A percentile compares a stretch with the other conserved stretches of the same genome.
Conservation (phyloP, 805 yeast genomes). For the Candida succiphila region DNA sequence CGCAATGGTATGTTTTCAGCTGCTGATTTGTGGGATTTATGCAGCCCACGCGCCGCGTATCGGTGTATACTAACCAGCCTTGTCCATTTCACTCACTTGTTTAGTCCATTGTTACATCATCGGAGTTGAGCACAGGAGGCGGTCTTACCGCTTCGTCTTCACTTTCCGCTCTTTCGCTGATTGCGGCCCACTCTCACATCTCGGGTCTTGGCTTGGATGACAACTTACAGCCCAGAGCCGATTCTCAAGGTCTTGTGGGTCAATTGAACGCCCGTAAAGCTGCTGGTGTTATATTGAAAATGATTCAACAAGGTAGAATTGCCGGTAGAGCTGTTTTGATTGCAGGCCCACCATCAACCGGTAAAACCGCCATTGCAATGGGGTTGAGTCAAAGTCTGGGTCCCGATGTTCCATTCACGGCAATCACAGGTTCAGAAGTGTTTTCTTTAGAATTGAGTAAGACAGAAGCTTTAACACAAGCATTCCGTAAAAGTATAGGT, state of each 20-base stretch:
- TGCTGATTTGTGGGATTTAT: too few relatives aligned
- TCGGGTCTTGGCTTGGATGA: conserved; percentile 96
- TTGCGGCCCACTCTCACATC: conserved; percentile 96
- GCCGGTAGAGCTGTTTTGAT: conserved; percentile 94
- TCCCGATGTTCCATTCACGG: conserved; percentile 85
- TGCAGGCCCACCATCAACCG: conserved; percentile 98
- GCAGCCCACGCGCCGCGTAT: too few relatives aligned
- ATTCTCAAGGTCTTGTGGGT: conserved; percentile 95
- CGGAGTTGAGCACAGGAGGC: too few relatives aligned
- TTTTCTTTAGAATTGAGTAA: conserved; percentile 87
- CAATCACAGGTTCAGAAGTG: conserved; percentile 89
- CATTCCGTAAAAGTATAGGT: conserved; percentile 93
- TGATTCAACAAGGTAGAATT: conserved; percentile 89
- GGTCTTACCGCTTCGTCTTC: background rate
- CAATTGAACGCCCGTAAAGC: conserved; percentile 93
- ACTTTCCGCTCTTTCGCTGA: background rate
- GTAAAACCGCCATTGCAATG: conserved; percentile 97
- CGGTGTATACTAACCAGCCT: too few relatives aligned
- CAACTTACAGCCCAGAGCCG: conserved; percentile 68
- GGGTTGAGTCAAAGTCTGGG: conserved; percentile 73
- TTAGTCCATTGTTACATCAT: too few relatives aligned
- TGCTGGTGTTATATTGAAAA: conserved; percentile 86
- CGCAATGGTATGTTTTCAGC: too few relatives aligned
- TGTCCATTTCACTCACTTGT: too few relatives aligned
- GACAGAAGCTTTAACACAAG: conserved; percentile 94